These are phyloP conservation scores for Kitagawia praeruptora DNA, from an alignment of 129 eudicot genomes.

Conservation along the genomic window DNA sequence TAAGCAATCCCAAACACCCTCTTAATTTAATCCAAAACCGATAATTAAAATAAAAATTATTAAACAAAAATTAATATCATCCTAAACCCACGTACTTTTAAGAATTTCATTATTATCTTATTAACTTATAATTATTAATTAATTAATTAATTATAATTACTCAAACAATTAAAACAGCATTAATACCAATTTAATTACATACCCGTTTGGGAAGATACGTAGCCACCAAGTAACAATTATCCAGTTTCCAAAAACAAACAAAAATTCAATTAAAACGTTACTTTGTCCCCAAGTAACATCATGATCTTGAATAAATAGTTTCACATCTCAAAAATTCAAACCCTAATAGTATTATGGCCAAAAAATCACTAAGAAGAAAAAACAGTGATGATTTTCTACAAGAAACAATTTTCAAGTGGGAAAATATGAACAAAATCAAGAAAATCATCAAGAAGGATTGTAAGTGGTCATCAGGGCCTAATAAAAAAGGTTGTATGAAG, in stretches of 20 bases:
- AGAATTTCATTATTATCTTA: too few species aligned
- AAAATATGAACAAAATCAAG: not conserved
- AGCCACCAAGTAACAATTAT: not conserved
- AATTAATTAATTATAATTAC: too few species aligned
- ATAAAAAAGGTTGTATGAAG: constrained; percentile 32
- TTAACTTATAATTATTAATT: too few species aligned
- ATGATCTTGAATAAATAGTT: not conserved
- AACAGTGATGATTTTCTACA: not conserved
- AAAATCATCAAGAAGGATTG: not conserved
- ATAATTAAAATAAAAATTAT: too few species aligned
- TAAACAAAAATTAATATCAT: too few species aligned
- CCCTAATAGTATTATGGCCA: not conserved
- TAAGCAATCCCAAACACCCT: too few species aligned
- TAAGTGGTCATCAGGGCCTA: constrained; percentile 18
- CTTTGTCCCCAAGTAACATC: not conserved
- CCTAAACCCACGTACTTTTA: too few species aligned
- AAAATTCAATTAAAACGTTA: not conserved
- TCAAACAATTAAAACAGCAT: too few species aligned
- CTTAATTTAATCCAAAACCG: too few species aligned
- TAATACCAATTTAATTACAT: not conserved
- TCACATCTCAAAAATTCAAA: not conserved
- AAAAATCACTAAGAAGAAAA: not conserved
- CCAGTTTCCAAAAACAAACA: not conserved
- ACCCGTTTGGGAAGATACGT: not conserved
- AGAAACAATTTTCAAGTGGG: constrained; percentile 19